Base-by-base conservation (phyloP, 768 basidiomycete genomes). In the Filobasidium floriforme region DNA sequence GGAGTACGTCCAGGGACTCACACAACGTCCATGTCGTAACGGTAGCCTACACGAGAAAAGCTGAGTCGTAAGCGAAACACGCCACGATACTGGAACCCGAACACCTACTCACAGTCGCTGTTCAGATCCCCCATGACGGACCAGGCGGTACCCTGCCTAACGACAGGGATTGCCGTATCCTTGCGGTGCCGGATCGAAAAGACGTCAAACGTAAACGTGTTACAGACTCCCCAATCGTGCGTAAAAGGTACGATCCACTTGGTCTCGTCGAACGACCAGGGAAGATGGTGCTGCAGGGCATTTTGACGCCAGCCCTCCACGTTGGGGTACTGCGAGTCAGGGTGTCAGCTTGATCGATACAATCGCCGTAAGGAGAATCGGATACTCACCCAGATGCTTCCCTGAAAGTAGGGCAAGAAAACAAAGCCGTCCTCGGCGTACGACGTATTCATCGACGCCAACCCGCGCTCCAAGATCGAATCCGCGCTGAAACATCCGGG, bases 221-320 rank as follows among this genome's bases (percentile, higher is more conserved):
- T 43, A 41, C 69, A 70, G n/a, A 43, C 40, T 1, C 69, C 69
- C 62, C 63, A 70, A 44, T 70, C 69, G 29, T 68, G 67, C 10
- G 69, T 70, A 57, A 68, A 70, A 15, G 67, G 67, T 28, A 68
- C 63, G 43, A 70, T 59, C 19, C 62, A 46, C 10, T 57, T 57
- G 11, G 59, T 40, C 1, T 59, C 57, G 52, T 69, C 68, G 29
- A 69, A 66, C 29, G 43, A 28, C 22, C 18, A 15, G 18, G 46
- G 46, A 22, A 49, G 46, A 14, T 49, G 22, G 46, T 49, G 3
- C 6, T 15, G 15, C 6, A 49, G 12, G 6, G 46, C 46, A 49
- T 49, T 49, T 6, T 49, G 15, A 18, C 46, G 46, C 46, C 46
- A 49, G 15, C 22, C 12, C 22, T 49, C 46, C 5, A 49, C 46